Percentiles rank a stretch among this genome's conserved stretches.
Conservation (phyloP, 2,329 filamentous ascomycete genomes). For the Fusarium lyarnte region DNA sequence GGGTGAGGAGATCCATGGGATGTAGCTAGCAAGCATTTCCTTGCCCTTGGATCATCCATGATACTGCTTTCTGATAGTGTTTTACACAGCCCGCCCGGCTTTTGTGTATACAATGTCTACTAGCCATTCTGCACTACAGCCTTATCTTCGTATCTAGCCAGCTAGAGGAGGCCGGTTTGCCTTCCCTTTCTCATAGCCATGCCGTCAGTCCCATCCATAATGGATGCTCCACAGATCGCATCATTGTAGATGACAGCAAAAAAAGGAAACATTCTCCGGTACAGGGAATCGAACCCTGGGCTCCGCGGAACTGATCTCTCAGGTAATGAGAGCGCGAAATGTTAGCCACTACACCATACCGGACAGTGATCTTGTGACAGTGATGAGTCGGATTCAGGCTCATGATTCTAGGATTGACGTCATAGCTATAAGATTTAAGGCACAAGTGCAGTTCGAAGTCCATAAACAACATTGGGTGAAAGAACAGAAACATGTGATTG, state of each 20-base stretch:
- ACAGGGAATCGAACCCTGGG: conserved; percentile 45
- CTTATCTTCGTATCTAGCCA: neutral
- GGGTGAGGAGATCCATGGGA: neutral
- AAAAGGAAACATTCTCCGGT: conserved; percentile 18
- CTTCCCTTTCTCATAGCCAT: neutral
- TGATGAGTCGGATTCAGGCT: fast-evolving
- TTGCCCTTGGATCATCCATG: neutral
- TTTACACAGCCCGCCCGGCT: neutral
- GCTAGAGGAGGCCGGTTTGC: no score
- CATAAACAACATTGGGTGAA: neutral
- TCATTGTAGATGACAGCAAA: neutral
- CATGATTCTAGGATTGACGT: neutral
- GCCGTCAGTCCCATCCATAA: no score
- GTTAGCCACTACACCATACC: conserved; percentile 50
- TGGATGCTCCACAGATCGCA: neutral
- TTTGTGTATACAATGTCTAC: neutral
- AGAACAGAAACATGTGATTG: no score
- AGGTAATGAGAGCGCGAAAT: conserved; percentile 47
- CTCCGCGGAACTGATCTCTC: conserved; percentile 40
- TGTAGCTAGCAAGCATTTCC: neutral
- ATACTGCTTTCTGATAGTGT: neutral
- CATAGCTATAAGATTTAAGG: neutral
- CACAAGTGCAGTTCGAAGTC: neutral
- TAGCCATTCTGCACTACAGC: no score
- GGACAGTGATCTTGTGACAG: conserved; percentile 15